phyloP scores from a whole-genome alignment of 2,329 filamentous ascomycete species.

The Penicillium olsonii region DNA sequence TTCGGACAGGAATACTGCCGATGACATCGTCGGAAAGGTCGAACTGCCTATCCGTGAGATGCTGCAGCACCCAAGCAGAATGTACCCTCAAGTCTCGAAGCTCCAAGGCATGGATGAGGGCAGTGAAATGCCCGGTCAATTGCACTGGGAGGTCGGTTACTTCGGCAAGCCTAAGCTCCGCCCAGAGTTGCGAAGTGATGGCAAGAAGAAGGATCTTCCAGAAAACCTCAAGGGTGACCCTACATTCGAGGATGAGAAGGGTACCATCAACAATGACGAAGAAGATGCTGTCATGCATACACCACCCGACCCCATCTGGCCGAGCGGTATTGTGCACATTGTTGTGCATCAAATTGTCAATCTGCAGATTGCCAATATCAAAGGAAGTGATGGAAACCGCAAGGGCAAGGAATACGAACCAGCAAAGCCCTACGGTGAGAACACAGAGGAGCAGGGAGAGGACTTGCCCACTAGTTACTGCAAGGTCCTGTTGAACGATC shows the following conservation, averaged over 20 bases:
- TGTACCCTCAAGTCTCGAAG: conserved; percentile 86
- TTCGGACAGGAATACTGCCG: conserved; percentile 85
- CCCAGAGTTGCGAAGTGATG: conserved; percentile 79
- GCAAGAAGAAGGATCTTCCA: conserved; percentile 77
- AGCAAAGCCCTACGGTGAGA: conserved; percentile 79
- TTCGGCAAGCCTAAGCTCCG: conserved; percentile 90
- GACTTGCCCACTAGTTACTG: conserved; percentile 89
- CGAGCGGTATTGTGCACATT: conserved; percentile 81
- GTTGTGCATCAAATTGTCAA: conserved; percentile 95
- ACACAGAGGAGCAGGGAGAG: conserved; percentile 78
- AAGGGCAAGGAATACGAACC: conserved; percentile 88
- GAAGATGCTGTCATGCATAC: conserved; percentile 88
- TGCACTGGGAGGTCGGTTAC: conserved; percentile 95
- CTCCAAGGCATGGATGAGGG: conserved; percentile 80
- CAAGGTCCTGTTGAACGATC: conserved; percentile 86
- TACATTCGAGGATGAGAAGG: conserved; percentile 85
- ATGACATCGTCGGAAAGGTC: conserved; percentile 93
- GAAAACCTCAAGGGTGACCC: conserved; percentile 71
- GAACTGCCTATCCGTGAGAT: conserved; percentile 93
- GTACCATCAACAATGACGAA: conserved; percentile 67
- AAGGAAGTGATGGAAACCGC: conserved; percentile 77
- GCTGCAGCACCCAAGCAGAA: conserved; percentile 88
- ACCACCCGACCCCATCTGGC: conserved; percentile 94
- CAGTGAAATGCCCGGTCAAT: conserved; percentile 85
- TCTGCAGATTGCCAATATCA: conserved; percentile 86